Percentiles rank a stretch among this genome's conserved stretches.
phyloP scores from a whole-genome alignment of 139 green algal genomes.

The Diplosphaera chodatii region DNA sequence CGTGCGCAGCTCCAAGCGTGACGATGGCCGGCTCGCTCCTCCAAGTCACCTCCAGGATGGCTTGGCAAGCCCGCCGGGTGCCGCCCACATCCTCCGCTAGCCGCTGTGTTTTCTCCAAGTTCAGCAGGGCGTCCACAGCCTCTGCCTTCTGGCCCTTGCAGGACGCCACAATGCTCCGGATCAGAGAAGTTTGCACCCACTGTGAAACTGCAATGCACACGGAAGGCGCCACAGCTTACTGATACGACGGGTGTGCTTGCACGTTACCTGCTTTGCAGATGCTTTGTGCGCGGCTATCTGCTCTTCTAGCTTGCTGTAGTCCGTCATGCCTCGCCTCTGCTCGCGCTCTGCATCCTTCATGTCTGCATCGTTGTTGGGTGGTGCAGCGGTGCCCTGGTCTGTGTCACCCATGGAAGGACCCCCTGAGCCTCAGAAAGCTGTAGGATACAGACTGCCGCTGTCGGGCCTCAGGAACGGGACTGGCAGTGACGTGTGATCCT shows the following conservation, averaged over 20 bases:
- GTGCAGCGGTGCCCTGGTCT: constrained; percentile 45
- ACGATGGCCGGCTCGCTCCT: no score
- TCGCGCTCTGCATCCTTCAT: constrained; percentile 33
- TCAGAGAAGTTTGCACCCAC: no score
- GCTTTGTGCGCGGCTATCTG: constrained; percentile 39
- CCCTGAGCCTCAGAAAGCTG: no score
- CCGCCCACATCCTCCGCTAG: constrained; percentile 77
- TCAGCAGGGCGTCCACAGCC: constrained; percentile 71
- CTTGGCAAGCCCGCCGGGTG: constrained; percentile 68
- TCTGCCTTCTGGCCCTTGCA: constrained; percentile 21
- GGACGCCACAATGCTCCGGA: no score
- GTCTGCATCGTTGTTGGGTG: constrained; percentile 48
- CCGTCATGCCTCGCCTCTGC: constrained; percentile 33
- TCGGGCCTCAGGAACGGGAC: no score
- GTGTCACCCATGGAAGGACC: constrained; percentile 5
- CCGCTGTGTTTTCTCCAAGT: constrained; percentile 76
- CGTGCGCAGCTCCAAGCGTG: no score
- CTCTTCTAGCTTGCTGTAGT: constrained; percentile 48
- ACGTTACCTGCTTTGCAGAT: constrained; percentile 29
- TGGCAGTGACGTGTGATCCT: no score
- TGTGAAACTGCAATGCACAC: no score
- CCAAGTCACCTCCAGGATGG: constrained; percentile 80
- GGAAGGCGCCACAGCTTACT: no score
- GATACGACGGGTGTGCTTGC: no score
- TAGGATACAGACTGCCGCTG: no score